Conservation (phyloP, 2,329 filamentous ascomycete genomes). For the Peltaster fructicola region DNA sequence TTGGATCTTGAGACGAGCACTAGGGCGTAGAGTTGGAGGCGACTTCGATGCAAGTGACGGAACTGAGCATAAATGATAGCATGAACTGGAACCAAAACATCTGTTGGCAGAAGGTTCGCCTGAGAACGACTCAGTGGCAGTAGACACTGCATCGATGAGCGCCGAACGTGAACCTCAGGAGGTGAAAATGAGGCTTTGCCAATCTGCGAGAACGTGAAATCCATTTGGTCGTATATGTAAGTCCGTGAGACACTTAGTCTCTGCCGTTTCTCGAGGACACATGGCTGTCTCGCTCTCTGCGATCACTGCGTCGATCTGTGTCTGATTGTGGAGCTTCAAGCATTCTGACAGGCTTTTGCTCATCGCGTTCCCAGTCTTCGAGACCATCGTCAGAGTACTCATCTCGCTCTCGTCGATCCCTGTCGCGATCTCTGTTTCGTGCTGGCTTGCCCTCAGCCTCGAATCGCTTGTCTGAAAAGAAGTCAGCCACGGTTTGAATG, state of each 20-base stretch:
- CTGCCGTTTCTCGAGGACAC: too few relatives aligned
- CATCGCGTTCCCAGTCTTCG: slow-evolving; percentile 18
- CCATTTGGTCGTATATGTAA: too few relatives aligned
- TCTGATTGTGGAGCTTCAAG: slow-evolving; percentile 21
- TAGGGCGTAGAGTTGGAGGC: slow-evolving; percentile 19
- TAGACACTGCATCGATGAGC: too few relatives aligned
- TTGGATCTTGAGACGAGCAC: slow-evolving; percentile 24
- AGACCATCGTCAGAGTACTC: slow-evolving; percentile 19
- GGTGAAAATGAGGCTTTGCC: too few relatives aligned
- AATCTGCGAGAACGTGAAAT: too few relatives aligned
- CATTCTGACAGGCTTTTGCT: slow-evolving; percentile 14
- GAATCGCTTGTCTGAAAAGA: slow-evolving; percentile 11
- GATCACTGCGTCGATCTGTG: too few relatives aligned
- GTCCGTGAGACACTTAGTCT: too few relatives aligned
- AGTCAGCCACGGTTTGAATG: slow-evolving; percentile 6
- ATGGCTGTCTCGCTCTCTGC: too few relatives aligned
- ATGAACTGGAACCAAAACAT: too few relatives aligned
- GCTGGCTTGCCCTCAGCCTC: slow-evolving; percentile 12
- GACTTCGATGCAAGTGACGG: slow-evolving; percentile 19
- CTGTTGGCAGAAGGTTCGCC: too few relatives aligned
- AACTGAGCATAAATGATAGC: slow-evolving; percentile 17
- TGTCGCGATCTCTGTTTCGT: slow-evolving; percentile 11
- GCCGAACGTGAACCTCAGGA: too few relatives aligned
- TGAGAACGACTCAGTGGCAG: too few relatives aligned
- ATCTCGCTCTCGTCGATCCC: slow-evolving; percentile 15